Conservation (phyloP, 257 asterid species). For the Paraleonurus japonicus region DNA sequence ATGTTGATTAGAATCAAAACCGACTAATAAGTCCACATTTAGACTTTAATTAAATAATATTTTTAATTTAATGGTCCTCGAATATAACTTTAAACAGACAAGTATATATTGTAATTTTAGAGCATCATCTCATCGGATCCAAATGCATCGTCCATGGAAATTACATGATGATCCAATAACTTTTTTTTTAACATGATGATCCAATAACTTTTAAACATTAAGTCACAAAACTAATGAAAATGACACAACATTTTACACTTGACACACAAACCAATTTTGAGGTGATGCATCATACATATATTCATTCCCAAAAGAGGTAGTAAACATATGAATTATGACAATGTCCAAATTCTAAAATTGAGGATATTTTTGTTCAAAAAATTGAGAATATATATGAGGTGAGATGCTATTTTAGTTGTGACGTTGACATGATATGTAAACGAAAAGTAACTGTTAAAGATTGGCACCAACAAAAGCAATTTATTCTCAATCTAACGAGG, state of each 20-base stretch:
- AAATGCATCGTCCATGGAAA: too few species aligned
- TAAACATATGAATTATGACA: neutral
- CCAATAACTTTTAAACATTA: neutral
- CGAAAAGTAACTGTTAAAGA: neutral
- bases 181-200: neutral
- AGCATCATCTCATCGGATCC: too few species aligned
- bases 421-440: conserved; percentile 2
- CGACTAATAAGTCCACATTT: too few species aligned
- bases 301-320: neutral
- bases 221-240: neutral
- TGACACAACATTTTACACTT: neutral
- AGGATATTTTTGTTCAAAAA: too few species aligned
- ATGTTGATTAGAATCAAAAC: too few species aligned
- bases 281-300: neutral
- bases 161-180: too few species aligned
- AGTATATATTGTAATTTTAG: too few species aligned
- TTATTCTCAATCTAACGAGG: too few species aligned
- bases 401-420: neutral
- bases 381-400: neutral
- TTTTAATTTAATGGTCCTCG: too few species aligned
- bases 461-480: neutral
- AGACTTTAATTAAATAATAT: too few species aligned
- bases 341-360: neutral
- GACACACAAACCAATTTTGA: neutral
- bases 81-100: too few species aligned